Percentiles rank a stretch among this genome's conserved stretches.
phyloP scores from a whole-genome alignment of 495 filamentous ascomycete species.

The Hypoxylon trugodes region DNA sequence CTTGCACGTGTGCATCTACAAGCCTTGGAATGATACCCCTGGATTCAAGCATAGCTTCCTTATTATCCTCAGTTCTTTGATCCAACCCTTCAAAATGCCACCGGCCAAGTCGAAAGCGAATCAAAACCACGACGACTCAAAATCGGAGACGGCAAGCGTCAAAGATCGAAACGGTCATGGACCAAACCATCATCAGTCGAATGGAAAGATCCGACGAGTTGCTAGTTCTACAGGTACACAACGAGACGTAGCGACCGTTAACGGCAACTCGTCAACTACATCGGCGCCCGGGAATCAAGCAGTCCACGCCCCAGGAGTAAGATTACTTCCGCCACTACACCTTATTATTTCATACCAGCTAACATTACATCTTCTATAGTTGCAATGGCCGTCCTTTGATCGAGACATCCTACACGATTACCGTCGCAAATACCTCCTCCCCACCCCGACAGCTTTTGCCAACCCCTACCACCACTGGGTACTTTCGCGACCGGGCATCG shows the following conservation, averaged over 20 bases:
- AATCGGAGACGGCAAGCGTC: constrained; percentile 52
- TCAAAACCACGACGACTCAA: constrained; percentile 59
- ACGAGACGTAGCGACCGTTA: constrained; percentile 50
- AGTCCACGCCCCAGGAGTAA: constrained; percentile 41
- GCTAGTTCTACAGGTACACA: constrained; percentile 57
- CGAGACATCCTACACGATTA: constrained; percentile 79
- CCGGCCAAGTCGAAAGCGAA: constrained; percentile 45
- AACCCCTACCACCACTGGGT: constrained; percentile 75
- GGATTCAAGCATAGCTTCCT: constrained; percentile 8
- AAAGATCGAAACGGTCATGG: constrained; percentile 56
- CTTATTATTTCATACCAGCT: constrained; percentile 23
- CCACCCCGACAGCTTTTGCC: constrained; percentile 73
- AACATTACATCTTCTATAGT: constrained; percentile 55
- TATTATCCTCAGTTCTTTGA: constrained; percentile 36
- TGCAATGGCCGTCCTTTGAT: constrained; percentile 79
- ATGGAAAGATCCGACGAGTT: constrained; percentile 57
- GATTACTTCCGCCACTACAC: background rate
- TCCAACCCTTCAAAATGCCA: constrained; percentile 38
- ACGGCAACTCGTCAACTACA: constrained; percentile 37
- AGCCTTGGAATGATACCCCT: constrained; percentile 33
- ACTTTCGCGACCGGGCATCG: constrained; percentile 74
- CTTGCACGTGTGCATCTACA: constrained; percentile 1
- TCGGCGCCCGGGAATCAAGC: constrained; percentile 29
- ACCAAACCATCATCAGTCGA: constrained; percentile 46
- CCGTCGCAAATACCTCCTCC: constrained; percentile 77